These are phyloP conservation scores for Fusarium floridanum DNA, from an alignment of 2,329 filamentous ascomycete species.

Conservation along the genomic window DNA sequence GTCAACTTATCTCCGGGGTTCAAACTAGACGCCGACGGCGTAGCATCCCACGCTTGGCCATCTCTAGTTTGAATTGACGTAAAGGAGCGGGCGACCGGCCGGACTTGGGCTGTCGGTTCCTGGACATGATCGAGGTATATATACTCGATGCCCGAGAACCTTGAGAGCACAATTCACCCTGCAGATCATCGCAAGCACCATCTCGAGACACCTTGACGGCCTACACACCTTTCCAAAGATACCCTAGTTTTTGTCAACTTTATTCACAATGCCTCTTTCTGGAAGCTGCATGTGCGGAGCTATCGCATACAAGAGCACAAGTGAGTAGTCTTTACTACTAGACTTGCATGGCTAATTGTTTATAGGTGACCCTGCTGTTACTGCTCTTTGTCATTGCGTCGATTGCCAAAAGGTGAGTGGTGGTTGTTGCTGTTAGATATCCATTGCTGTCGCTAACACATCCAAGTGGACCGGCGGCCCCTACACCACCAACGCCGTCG, in stretches of 20 bases:
- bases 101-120: neutral
- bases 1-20: neutral
- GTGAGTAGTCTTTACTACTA: no score
- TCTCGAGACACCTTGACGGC: conserved; percentile 33
- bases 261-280: conserved; percentile 37
- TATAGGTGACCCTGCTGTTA: conserved; percentile 56
- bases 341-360: no score
- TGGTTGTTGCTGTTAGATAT: neutral
- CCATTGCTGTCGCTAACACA: neutral
- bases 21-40: conserved; percentile 10
- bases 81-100: neutral
- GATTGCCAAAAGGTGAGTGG: conserved; percentile 68
- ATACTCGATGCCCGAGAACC: conserved; percentile 38
- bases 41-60: neutral
- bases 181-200: conserved; percentile 11
- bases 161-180: conserved; percentile 34
- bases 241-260: conserved; percentile 15
- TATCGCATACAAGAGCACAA: conserved; percentile 51
- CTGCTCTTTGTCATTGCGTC: conserved; percentile 65
- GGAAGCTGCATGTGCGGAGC: conserved; percentile 56
- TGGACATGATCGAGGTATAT: conserved; percentile 27
- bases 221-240: conserved; percentile 14
- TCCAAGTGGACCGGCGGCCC: conserved; percentile 63
- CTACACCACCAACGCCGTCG: conserved; percentile 66
- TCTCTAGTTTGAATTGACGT: conserved; percentile 1